These are phyloP conservation scores for Beauveria scarabaeidicola DNA, from an alignment of 2,329 filamentous ascomycete genomes.

Conservation along the genomic window DNA sequence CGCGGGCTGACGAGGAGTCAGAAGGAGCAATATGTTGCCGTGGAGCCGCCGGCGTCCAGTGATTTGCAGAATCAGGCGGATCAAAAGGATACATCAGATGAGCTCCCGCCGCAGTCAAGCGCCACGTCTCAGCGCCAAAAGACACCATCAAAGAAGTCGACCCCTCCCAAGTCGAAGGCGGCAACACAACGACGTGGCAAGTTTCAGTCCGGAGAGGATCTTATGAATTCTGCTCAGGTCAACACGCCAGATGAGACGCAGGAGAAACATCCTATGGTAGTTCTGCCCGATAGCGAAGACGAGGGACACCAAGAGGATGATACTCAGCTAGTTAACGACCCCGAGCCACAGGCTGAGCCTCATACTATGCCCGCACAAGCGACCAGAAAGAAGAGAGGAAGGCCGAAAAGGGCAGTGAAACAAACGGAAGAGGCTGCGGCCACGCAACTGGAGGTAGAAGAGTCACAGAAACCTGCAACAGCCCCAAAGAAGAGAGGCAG, in stretches of 20 bases:
- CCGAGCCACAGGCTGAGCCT: neutral
- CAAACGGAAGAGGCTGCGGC: slow-evolving; percentile 12
- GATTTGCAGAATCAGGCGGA: neutral
- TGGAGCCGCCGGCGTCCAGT: slow-evolving; percentile 16
- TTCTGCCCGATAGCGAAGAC: neutral
- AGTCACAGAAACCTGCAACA: neutral
- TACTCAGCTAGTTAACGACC: neutral
- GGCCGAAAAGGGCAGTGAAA: slow-evolving; percentile 12
- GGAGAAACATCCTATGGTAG: neutral
- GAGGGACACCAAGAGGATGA: neutral
- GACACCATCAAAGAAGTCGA: neutral
- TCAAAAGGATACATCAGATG: neutral
- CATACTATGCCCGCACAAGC: neutral
- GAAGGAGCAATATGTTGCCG: slow-evolving; percentile 26
- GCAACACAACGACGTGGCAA: neutral
- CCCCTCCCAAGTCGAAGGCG: neutral
- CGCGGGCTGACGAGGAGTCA: slow-evolving; percentile 29
- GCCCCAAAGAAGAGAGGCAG: slow-evolving; percentile 32
- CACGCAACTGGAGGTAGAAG: slow-evolving; percentile 14
- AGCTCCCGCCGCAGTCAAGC: neutral
- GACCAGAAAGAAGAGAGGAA: slow-evolving; percentile 14
- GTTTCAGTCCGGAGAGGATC: neutral
- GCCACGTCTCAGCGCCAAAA: neutral
- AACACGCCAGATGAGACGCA: neutral
- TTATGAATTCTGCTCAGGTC: neutral